A percentile compares a stretch with the other conserved stretches of the same genome.
Evolutionary conservation across 192 early-diverging fungal genomes (phyloP).

Genomic region (Oehlia diaphana): DNA sequence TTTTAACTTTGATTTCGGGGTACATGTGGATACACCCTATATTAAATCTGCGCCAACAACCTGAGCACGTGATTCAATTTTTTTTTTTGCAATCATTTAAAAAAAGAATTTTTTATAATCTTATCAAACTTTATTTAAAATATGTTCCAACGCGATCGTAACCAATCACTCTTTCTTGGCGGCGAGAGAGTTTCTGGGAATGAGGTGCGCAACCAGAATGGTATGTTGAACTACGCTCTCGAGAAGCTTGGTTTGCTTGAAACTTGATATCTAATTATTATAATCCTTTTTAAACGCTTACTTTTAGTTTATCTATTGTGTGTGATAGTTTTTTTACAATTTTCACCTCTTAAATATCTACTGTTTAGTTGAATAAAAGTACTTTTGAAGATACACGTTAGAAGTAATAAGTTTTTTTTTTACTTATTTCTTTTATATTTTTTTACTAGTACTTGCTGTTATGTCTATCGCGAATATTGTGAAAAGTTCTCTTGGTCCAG

Average conservation of each 20-base stretch:
- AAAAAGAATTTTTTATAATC: neutral
- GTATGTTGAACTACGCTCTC: conserved; percentile 49
- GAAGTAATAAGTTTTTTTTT: neutral
- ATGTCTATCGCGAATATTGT: conserved; percentile 97
- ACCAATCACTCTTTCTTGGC: conserved; percentile 71
- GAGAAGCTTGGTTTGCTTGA: too few relatives aligned
- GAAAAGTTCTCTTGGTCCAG: conserved; percentile 97
- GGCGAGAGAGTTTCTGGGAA: conserved; percentile 89
- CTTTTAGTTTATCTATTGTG: conserved; percentile 6
- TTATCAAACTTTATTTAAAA: neutral
- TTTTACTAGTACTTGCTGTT: conserved; percentile 84
- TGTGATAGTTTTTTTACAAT: neutral
- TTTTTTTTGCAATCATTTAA: too few relatives aligned
- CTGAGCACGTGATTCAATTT: too few relatives aligned
- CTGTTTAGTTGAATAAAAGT: neutral
- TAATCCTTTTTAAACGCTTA: too few relatives aligned
- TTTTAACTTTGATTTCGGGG: too few relatives aligned
- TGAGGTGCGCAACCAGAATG: conserved; percentile 92
- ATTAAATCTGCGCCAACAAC: too few relatives aligned
- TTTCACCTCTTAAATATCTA: neutral
- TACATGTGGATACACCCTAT: too few relatives aligned
- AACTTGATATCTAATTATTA: neutral
- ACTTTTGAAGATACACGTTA: neutral
- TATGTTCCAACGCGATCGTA: conserved; percentile 52
- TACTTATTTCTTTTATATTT: conserved; percentile 25